Base-by-base conservation (phyloP, 306 rosid species). In the Vigna radiata region DNA sequence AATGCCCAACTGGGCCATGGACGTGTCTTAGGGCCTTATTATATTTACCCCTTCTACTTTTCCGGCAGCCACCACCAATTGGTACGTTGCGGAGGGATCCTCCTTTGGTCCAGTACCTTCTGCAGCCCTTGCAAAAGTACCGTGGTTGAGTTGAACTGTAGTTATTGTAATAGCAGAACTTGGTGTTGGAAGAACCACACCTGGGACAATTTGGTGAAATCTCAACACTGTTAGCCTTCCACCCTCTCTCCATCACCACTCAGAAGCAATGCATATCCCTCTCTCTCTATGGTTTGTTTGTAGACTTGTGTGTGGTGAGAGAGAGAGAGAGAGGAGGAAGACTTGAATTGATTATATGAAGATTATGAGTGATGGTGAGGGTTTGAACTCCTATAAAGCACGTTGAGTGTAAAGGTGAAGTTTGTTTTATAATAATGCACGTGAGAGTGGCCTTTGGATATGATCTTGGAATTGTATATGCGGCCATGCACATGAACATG, bases 81-180 rank as follows among this genome's bases (percentile, higher is more conserved):
- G 97, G 97, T 5, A 92, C 93, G 17, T 92, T 84, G 8, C 96
- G 69, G 71, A 92, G 89, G 23, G 96, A 90, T 11, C 97, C 96
- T 4, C 97, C 97, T 83, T 88, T 92, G 29, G 97, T 92, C 96
- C 96, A 90, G 72, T 88, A 92, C 59, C 96, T 85, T 78, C 93
- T 87, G 72, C 93, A 92, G 18, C 90, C 89, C 48, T 88, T 92
- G 87, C 97, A 92, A 68, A 92, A 92, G 84, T 88, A 92, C 58
- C 97, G 53, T 14, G 97, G 97, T 36, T 92, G 96, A 13, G 90
- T 87, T 55, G 88, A 83, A 80, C 96, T 92, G 79, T 92, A 92
- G 84, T 92, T 92, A 54, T 92, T 92, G 91, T 92, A 88, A 82
- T 92, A 92, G 59, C 96, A 92, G 64, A 92, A 92, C 58, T 92